Evolutionary conservation across 148 eudicot species (phyloP).

Genomic region (Nyssa sinensis): DNA sequence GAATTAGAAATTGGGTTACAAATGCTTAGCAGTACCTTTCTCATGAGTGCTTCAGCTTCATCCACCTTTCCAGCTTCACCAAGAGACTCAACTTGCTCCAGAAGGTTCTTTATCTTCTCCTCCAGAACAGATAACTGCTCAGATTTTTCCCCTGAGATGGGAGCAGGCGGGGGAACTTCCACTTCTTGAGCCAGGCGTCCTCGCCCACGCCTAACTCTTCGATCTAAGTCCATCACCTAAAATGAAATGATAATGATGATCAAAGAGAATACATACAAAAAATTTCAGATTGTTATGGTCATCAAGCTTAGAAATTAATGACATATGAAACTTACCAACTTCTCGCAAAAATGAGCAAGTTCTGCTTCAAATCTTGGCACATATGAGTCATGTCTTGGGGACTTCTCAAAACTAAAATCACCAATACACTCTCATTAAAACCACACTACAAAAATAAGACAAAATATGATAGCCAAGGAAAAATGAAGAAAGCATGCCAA

Average conservation of each 20-base stretch:
- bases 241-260: neutral
- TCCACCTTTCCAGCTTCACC: slow-evolving; percentile 98
- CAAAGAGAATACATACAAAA: neutral
- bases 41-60: slow-evolving; percentile 99
- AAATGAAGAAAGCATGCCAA: neutral
- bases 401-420: slow-evolving; percentile 69
- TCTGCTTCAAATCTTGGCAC: slow-evolving; percentile 91
- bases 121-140: slow-evolving; percentile 89
- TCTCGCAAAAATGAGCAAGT: slow-evolving; percentile 90
- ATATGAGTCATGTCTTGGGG: slow-evolving; percentile 86
- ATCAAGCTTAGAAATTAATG: neutral
- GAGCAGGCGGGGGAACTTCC: slow-evolving; percentile 80
- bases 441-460: neutral
- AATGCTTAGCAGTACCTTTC: slow-evolving; percentile 57
- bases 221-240: slow-evolving; percentile 88
- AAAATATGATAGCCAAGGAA: neutral
- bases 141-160: slow-evolving; percentile 85
- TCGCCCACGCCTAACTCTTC: slow-evolving; percentile 86
- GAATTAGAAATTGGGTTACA: neutral
- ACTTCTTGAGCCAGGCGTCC: slow-evolving; percentile 95
- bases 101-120: slow-evolving; percentile 80
- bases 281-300: too few species aligned
- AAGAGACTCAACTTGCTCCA: slow-evolving; percentile 90
- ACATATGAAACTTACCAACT: slow-evolving; percentile 53
- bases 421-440: slow-evolving; percentile 19